phyloP scores from a whole-genome alignment of 176 grass and related monocot species.

The bread wheat (Triticum aestivum) region IWGSC_CS_RefSeq_v2.1 NC_057797.1:155879466-155879965 shows the following conservation, averaged over 20 bases:
- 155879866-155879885: not conserved
- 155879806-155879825: not conserved
- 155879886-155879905: not conserved
- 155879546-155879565: constrained; percentile 11
- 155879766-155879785: not conserved
- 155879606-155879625: not conserved
- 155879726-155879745: not conserved
- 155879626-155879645: not conserved
- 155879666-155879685: not conserved
- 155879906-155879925: not conserved
- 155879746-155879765: constrained; percentile 1
- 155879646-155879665: not conserved
- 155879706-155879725: not conserved
- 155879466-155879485: constrained; percentile 1
- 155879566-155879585: not conserved
- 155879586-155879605: not conserved
- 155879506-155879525: not conserved
- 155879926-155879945: not conserved
- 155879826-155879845: not conserved
- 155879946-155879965: constrained; percentile 13
- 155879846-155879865: not conserved
- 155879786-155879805: not conserved
- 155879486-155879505: not conserved
- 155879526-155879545: constrained; percentile 11
- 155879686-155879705: not conserved